Conservation (phyloP, 148 eudicot genomes). For the Oxyria digyna region DNA sequence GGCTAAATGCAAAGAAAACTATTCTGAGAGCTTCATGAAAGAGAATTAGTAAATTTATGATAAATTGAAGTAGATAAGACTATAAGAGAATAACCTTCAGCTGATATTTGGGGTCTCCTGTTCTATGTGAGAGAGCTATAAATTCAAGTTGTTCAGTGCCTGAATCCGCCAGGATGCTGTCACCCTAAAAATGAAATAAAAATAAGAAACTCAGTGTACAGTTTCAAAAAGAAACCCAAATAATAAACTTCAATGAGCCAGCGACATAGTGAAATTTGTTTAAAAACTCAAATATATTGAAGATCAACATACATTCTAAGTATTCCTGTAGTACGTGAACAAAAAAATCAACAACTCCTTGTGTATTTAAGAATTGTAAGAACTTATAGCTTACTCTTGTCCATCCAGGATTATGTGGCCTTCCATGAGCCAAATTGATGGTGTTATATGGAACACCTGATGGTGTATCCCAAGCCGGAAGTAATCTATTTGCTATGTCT, state of each 20-base stretch:
- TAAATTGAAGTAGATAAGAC: neutral
- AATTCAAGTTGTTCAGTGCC: slow-evolving; percentile 98
- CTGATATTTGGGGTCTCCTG: slow-evolving; percentile 94
- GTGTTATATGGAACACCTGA: slow-evolving; percentile 83
- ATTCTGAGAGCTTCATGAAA: neutral
- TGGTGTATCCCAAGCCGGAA: slow-evolving; percentile 97
- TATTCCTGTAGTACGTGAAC: neutral
- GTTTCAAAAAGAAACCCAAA: neutral
- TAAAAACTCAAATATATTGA: neutral
- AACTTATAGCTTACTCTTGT: slow-evolving; percentile 64
- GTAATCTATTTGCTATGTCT: slow-evolving; percentile 89
- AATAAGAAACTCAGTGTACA: neutral
- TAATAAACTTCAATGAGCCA: neutral
- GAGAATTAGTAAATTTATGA: neutral
- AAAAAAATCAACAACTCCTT: neutral
- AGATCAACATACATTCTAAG: neutral
- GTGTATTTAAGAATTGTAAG: neutral
- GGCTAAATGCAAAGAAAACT: neutral
- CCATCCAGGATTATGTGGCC: slow-evolving; percentile 94
- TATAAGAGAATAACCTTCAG: slow-evolving; percentile 43
- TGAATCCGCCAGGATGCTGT: slow-evolving; percentile 94
- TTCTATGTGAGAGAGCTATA: slow-evolving; percentile 96
- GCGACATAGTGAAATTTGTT: no score
- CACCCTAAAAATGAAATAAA: slow-evolving; percentile 37
- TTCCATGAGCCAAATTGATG: slow-evolving; percentile 81